These are phyloP conservation scores for Penicillium sp. DNA, from an alignment of 2,329 filamentous ascomycete genomes.

Conservation along the genomic window DNA sequence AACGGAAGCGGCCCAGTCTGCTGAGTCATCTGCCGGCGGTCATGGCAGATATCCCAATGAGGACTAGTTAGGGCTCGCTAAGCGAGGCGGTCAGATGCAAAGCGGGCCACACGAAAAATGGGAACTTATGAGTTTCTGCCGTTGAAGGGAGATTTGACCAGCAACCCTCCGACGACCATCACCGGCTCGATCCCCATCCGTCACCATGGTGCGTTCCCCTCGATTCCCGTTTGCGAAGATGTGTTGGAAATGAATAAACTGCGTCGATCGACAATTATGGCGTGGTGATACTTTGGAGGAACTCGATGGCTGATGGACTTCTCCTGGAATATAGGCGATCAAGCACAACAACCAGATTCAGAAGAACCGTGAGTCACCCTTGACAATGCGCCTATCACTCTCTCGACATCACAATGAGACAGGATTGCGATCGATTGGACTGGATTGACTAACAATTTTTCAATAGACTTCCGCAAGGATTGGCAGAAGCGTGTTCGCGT, in stretches of 20 bases:
- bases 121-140: conserved; percentile 31
- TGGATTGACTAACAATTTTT: conserved; percentile 29
- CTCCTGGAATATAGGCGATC: conserved; percentile 69
- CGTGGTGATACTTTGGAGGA: neutral
- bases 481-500: conserved; percentile 98
- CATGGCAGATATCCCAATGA: conserved; percentile 25
- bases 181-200: conserved; percentile 54
- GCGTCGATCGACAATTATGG: neutral
- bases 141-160: conserved; percentile 45
- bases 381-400: neutral
- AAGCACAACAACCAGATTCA: conserved; percentile 99
- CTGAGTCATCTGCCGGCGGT: conserved; percentile 16
- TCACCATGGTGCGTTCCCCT: conserved; percentile 49
- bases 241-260: conserved; percentile 9
- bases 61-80: conserved; percentile 45
- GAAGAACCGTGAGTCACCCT: conserved; percentile 75
- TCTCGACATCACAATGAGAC: neutral
- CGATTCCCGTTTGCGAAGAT: conserved; percentile 20
- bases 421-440: conserved; percentile 19
- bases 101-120: conserved; percentile 45
- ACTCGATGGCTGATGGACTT: conserved; percentile 21
- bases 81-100: conserved; percentile 41
- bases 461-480: conserved; percentile 95
- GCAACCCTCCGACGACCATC: conserved; percentile 47
- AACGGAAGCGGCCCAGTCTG: conserved; percentile 1